Evolutionary conservation across 495 filamentous ascomycete genomes (phyloP), one percentile per base, ranked within the genome.

Genomic region (Hamigera avellanea): DNA sequence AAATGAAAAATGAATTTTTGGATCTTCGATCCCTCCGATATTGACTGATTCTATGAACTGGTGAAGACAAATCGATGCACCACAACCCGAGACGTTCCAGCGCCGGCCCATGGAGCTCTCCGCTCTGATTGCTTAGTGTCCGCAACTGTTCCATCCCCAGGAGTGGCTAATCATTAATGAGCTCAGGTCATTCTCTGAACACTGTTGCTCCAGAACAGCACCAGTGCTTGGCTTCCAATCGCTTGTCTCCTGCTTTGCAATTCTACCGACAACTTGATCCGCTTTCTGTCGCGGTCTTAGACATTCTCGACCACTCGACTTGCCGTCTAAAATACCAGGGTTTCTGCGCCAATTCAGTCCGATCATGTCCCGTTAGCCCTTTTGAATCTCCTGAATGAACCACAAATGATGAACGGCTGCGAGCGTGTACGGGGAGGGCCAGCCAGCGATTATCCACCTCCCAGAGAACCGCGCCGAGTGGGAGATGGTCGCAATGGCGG

Each of bases 331-430:
- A n/a, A n/a, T n/a, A n/a, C n/a, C n/a, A n/a, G n/a, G n/a, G 5
- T 30, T 13, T 5, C 27, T n/a, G 27, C 14, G 27, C n/a, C 5
- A n/a, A 38, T 43, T 36, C 41, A 49, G 41, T 36, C 35, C 52
- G 55, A 61, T 44, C 41, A 65, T 65, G 61, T 58, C 44, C 55
- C 52, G 49, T 50, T 60, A 52, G 53, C 52, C 42, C 48, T 37
- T n/a, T n/a, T n/a, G n/a, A n/a, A n/a, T n/a, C 40, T 36, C 36
- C 42, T 35, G 36, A 43, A 50, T 44, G 43, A 39, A 34, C 45
- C 39, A 55, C 35, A n/a, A n/a, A n/a, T n/a, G 13, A 62, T 66
- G 59, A 65, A 56, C 36, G 55, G 54, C 35, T 51, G 53, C 40
- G 56, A 62, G 19, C 57, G 60, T 37, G 39, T 54, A 21, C 54